Percentiles rank a stretch among this genome's conserved stretches.
Evolutionary conservation across 2,329 filamentous ascomycete species (phyloP).

Genomic region (Colletotrichum tropicale): DNA sequence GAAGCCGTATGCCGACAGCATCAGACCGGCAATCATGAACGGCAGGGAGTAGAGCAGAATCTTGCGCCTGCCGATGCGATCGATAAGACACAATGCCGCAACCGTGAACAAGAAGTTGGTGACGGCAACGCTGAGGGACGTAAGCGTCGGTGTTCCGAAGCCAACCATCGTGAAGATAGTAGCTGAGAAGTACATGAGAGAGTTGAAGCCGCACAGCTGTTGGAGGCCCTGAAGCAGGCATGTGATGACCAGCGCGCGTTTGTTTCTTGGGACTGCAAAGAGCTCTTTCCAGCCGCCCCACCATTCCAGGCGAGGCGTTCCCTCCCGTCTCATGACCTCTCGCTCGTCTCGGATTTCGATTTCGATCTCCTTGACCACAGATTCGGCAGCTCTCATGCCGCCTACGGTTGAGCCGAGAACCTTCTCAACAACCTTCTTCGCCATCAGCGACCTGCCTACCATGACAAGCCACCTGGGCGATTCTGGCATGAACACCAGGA

Average conservation of each 20-base stretch:
- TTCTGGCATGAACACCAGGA: conserved; percentile 81
- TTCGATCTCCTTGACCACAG: conserved; percentile 72
- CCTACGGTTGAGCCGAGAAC: conserved; percentile 62
- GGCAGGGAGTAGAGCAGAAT: conserved; percentile 86
- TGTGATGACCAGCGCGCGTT: conserved; percentile 81
- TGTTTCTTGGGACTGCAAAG: conserved; percentile 64
- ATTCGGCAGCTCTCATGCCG: conserved; percentile 55
- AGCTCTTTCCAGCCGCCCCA: conserved; percentile 57
- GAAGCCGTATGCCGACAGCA: conserved; percentile 76
- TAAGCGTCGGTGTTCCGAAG: conserved; percentile 79
- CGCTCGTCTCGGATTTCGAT: conserved; percentile 74
- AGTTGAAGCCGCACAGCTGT: conserved; percentile 90
- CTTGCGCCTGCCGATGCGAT: conserved; percentile 77
- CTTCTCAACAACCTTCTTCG: conserved; percentile 66
- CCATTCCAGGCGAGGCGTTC: conserved; percentile 37
- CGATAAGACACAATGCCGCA: conserved; percentile 77
- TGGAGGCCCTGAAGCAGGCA: conserved; percentile 87
- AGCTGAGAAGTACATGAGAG: conserved; percentile 89
- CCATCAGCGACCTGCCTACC: conserved; percentile 64
- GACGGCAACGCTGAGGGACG: conserved; percentile 78
- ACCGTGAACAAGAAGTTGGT: conserved; percentile 85
- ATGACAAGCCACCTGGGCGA: conserved; percentile 88
- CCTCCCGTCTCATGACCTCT: conserved; percentile 55
- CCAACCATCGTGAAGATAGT: conserved; percentile 81
- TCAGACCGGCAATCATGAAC: conserved; percentile 78